Percentiles rank a stretch among this genome's conserved stretches.
These are phyloP conservation scores for Barnettozyma pratensis DNA, from an alignment of 805 yeast genomes.

Conservation along the genomic window DNA sequence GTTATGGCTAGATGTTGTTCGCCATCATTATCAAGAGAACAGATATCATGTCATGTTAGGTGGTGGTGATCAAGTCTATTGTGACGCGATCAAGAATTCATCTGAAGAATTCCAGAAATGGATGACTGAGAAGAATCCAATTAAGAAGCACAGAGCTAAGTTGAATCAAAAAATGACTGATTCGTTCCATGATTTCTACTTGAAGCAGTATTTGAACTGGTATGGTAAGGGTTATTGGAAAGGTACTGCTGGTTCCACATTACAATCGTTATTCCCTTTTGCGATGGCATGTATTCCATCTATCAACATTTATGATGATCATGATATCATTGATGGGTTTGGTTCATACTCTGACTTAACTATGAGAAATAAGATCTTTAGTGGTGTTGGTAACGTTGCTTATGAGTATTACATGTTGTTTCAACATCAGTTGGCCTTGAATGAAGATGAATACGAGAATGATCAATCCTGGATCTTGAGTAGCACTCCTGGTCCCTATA, in stretches of 20 bases:
- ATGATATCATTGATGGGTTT: slow-evolving; percentile 94
- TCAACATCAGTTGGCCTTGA: slow-evolving; percentile 73
- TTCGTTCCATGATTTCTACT: slow-evolving; percentile 62
- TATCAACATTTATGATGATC: slow-evolving; percentile 87
- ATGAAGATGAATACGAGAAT: slow-evolving; percentile 33
- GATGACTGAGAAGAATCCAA: slow-evolving; percentile 49
- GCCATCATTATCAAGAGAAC: slow-evolving; percentile 51
- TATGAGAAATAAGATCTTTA: slow-evolving; percentile 66
- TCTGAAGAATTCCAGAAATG: slow-evolving; percentile 54
- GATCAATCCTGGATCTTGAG: slow-evolving; percentile 64
- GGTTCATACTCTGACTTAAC: slow-evolving; percentile 81
- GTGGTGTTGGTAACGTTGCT: slow-evolving; percentile 71
- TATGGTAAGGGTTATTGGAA: slow-evolving; percentile 86
- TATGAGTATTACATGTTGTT: slow-evolving; percentile 84
- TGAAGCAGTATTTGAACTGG: slow-evolving; percentile 77
- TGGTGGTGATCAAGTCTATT: slow-evolving; percentile 94
- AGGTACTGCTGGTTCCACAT: slow-evolving; percentile 59
- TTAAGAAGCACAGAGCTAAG: slow-evolving; percentile 38
- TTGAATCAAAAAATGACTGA: slow-evolving; percentile 42
- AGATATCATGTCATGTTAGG: slow-evolving; percentile 93
- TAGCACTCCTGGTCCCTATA: slow-evolving; percentile 56
- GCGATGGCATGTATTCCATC: slow-evolving; percentile 83
- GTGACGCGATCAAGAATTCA: slow-evolving; percentile 69
- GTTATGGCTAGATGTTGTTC: slow-evolving; percentile 81
- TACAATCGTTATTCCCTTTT: slow-evolving; percentile 62